phyloP scores from a whole-genome alignment of 2,329 filamentous ascomycete genomes.

The Claviceps capensis region DNA sequence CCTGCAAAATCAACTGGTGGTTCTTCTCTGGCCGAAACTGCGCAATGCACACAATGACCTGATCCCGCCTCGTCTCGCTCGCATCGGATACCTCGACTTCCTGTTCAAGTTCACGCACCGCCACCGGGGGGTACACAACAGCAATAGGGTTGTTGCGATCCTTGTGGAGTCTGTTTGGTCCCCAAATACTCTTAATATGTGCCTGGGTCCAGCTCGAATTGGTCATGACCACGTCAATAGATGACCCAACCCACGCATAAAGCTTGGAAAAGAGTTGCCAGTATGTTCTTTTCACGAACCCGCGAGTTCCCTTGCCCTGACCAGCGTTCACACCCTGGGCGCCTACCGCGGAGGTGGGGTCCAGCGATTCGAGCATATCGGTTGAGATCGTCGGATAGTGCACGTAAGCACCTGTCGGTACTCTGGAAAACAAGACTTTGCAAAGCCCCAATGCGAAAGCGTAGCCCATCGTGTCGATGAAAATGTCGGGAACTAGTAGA shows the following conservation, averaged over 20 bases:
- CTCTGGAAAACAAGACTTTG: slow-evolving; percentile 64
- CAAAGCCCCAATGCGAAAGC: slow-evolving; percentile 76
- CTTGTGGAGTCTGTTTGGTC: slow-evolving; percentile 34
- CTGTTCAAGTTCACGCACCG: slow-evolving; percentile 69
- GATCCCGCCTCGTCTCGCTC: slow-evolving; percentile 57
- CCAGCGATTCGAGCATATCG: slow-evolving; percentile 82
- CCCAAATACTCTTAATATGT: slow-evolving; percentile 75
- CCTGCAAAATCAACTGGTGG: slow-evolving; percentile 70
- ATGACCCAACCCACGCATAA: slow-evolving; percentile 71
- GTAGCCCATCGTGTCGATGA: slow-evolving; percentile 97
- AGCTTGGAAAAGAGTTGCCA: slow-evolving; percentile 74
- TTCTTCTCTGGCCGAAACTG: slow-evolving; percentile 98
- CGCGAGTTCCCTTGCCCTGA: slow-evolving; percentile 57
- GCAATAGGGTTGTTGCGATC: slow-evolving; percentile 42
- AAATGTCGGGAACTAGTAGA: slow-evolving; percentile 84
- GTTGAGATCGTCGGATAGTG: slow-evolving; percentile 98
- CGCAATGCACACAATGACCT: slow-evolving; percentile 77
- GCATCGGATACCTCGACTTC: slow-evolving; percentile 57
- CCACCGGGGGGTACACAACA: slow-evolving; percentile 84
- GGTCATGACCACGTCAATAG: slow-evolving; percentile 90
- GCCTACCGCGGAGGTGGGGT: slow-evolving; percentile 44
- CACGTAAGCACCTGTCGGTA: slow-evolving; percentile 86
- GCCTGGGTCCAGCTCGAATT: slow-evolving; percentile 90
- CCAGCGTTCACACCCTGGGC: slow-evolving; percentile 70
- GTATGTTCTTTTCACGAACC: slow-evolving; percentile 62